Evolutionary conservation across 2,329 filamentous ascomycete genomes (phyloP).

Genomic region (Xylariaceae sp.): DNA sequence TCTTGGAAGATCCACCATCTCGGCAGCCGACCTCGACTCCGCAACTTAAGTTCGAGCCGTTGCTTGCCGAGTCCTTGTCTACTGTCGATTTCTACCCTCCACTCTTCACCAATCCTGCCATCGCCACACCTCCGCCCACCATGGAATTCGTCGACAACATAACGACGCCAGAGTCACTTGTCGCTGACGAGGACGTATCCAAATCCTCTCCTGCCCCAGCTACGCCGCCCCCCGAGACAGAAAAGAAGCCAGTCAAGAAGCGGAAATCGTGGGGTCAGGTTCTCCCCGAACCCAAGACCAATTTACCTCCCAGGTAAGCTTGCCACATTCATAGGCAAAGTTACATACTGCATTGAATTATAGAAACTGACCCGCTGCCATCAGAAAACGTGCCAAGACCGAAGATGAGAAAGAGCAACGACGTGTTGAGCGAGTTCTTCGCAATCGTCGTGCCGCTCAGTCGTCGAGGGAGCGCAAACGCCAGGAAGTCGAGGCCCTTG

Average conservation of each 20-base stretch:
- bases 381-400: conserved; percentile 92
- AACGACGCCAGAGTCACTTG: conserved; percentile 45
- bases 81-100: conserved; percentile 48
- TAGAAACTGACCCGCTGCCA: conserved; percentile 1
- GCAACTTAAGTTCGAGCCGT: conserved; percentile 50
- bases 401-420: conserved; percentile 99
- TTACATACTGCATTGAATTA: background rate
- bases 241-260: conserved; percentile 81
- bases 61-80: conserved; percentile 53
- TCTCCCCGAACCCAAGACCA: conserved; percentile 93
- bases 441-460: conserved; percentile 92
- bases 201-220: conserved; percentile 20
- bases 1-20: conserved; percentile 36
- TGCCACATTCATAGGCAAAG: conserved; percentile 13
- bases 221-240: conserved; percentile 24
- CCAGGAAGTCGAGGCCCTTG: conserved; percentile 79
- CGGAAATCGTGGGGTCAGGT: conserved; percentile 98
- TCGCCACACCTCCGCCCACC: conserved; percentile 28
- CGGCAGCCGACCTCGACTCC: conserved; percentile 35
- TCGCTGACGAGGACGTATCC: conserved; percentile 25
- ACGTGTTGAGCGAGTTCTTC: conserved; percentile 91
- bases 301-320: conserved; percentile 78
- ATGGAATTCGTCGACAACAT: conserved; percentile 45
- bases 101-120: conserved; percentile 42
- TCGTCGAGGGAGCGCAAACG: conserved; percentile 94